Evolutionary conservation across 768 basidiomycete genomes (phyloP), one percentile per base, ranked within the genome.

Genomic region (Coprinopsis marcescibilis): DNA sequence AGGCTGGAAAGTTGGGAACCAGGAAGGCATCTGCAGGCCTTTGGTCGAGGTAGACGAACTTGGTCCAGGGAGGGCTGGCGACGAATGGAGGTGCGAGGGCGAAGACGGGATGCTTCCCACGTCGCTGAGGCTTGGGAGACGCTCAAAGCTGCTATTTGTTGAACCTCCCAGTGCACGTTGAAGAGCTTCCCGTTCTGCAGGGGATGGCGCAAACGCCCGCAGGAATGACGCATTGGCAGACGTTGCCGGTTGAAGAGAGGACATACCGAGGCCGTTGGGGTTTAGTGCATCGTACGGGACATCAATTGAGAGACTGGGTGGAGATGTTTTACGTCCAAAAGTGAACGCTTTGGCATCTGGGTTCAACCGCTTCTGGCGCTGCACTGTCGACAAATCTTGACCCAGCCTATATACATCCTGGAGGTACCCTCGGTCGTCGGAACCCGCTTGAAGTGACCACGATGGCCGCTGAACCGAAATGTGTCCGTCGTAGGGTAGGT

Each of bases 191-290:
- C 89, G 85, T 72, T 93, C 89, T 52, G 83, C 88, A 45, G 83
- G 85, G 52, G 89, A 91, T 25, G 89, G 89, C 27, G 87, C 89
- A 62, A 93, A 93, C 14, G 89, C 89, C 57, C 85, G 87, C 48
- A 88, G 69, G 17, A 80, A 64, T 24, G 74, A 76, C 37, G 65
- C 70, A 38, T 60, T 74, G 8, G 73, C 69, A 3, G 78, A 72
- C 2, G 72, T 59, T 0, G 70, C 54, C 1, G 67, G 60, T 3
- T 71, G 50, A 35, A 66, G 52, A 38, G 62, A 51, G 43, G 56
- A 59, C 13, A 65, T 52, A 33, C 66, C 67, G 11, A 77, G 64
- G n/a, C 81, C 78, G 34, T 72, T 80, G 14, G 82, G 81, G 55
- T 82, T 81, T 27, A 83, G 66, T 14, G 75, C 76, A 50, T 81